phyloP scores from a whole-genome alignment of 2,329 filamentous ascomycete genomes.

The Colletotrichum sp. region DNA sequence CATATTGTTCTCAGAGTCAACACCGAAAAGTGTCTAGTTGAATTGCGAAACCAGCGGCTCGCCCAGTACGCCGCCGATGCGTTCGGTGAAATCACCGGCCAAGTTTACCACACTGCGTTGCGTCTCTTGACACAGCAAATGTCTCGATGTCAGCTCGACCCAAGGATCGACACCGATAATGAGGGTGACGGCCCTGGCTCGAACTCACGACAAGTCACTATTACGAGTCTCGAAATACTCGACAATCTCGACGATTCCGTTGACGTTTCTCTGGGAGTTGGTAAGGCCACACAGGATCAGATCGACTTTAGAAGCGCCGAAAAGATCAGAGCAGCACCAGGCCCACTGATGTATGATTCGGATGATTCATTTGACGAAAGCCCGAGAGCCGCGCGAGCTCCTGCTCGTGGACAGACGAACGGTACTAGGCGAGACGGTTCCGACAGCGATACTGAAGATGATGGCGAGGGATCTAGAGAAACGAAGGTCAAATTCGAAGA shows the following conservation, averaged over 20 bases:
- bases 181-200: slow-evolving; percentile 30
- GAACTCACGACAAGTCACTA: slow-evolving; percentile 34
- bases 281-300: slow-evolving; percentile 54
- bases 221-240: slow-evolving; percentile 63
- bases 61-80: slow-evolving; percentile 73
- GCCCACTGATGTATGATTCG: slow-evolving; percentile 30
- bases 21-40: slow-evolving; percentile 82
- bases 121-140: slow-evolving; percentile 72
- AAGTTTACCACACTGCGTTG: slow-evolving; percentile 79
- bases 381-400: slow-evolving; percentile 25
- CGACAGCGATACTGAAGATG: slow-evolving; percentile 28
- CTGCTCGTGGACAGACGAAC: slow-evolving; percentile 26
- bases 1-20: slow-evolving; percentile 81
- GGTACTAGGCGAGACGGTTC: slow-evolving; percentile 39
- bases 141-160: slow-evolving; percentile 68
- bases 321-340: slow-evolving; percentile 45
- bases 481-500: slow-evolving; percentile 60
- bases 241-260: slow-evolving; percentile 57
- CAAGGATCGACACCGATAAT: slow-evolving; percentile 50
- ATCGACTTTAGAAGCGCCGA: slow-evolving; percentile 53
- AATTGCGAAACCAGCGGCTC: slow-evolving; percentile 80
- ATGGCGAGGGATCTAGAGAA: slow-evolving; percentile 30
- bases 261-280: slow-evolving; percentile 62
- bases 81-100: slow-evolving; percentile 75
- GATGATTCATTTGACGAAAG: slow-evolving; percentile 38